Evolutionary conservation across 1,284 basidiomycete species (phyloP), one percentile per base, ranked within the genome.

Genomic region (Cutaneotrichosporon dermatis): DNA sequence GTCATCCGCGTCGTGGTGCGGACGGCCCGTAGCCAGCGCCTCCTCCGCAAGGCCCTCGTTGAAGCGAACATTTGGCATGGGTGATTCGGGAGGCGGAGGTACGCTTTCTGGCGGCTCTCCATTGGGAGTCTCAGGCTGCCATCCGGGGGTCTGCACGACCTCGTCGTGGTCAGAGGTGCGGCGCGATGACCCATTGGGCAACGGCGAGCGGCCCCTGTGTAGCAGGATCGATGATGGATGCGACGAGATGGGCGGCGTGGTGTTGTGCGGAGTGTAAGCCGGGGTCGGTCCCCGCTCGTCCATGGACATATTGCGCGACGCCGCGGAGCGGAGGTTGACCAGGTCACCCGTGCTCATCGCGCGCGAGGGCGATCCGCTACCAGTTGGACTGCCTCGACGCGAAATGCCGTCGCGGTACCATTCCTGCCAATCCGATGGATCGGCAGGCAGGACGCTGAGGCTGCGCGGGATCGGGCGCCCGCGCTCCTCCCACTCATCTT

Each of bases 231-330:
- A 55, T 13, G 54, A 55, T 6, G 54, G 54, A 16, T 49, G 54
- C 10, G 45, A 49, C 44, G 53, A 51, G 40, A 51, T 45, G 8
- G 54, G 45, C 9, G 57, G 54, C 9, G 60, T 41, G 1, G 54
- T 40, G 11, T 44, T 35, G 33, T 60, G 6, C 15, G 71, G 66
- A 0, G 74, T 76, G 54, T 78, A 78, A 1, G 78, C 77, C 4
- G 77, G 78, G 1, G 76, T 76, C 4, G 76, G 77, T 3, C 77
- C 78, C 44, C 76, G 60, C 12, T 74, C 67, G 10, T 51, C 51
- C 35, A 46, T 13, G 8, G 51, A 39, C 40, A 36, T n/a, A 12
- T 33, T 8, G 45, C 45, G n/a, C 16, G 42, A 25, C 25, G 25
- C 25, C 25, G 25, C 25, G 25, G 25, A 15, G 5, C 33, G 34